A percentile compares a stretch with the other conserved stretches of the same genome.
These are phyloP conservation scores for Hirschioporus abietinus DNA, from an alignment of 768 basidiomycete genomes.

Conservation along the genomic window DNA sequence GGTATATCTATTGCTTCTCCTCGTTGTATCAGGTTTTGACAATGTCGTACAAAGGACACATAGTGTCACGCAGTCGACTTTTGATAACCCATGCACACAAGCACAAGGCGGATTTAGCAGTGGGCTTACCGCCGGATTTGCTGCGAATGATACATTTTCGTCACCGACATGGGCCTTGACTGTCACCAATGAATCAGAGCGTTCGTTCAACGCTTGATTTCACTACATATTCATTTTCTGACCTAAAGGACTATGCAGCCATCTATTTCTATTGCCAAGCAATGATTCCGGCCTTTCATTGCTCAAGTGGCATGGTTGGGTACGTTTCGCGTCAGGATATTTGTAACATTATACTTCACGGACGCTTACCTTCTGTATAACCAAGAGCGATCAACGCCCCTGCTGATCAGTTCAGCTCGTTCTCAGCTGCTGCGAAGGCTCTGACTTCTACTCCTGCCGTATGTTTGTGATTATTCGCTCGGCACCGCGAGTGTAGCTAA, in stretches of 20 bases:
- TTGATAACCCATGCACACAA: conserved; percentile 21
- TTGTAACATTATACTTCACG: background rate
- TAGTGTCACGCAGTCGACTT: conserved; percentile 21
- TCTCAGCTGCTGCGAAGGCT: conserved; percentile 3
- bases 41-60: conserved; percentile 6
- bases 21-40: background rate
- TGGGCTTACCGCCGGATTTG: conserved; percentile 11
- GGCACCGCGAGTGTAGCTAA: background rate
- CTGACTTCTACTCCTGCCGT: background rate
- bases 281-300: conserved; percentile 5
- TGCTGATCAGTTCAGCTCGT: background rate
- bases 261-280: conserved; percentile 8
- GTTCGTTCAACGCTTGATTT: background rate
- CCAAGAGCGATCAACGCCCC: background rate
- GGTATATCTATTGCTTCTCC: background rate
- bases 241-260: background rate
- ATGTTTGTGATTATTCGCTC: background rate
- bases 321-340: background rate
- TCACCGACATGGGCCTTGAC: background rate
- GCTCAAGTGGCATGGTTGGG: conserved; percentile 8
- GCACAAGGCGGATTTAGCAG: conserved; percentile 21
- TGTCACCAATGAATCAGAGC: conserved; percentile 1
- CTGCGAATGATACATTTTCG: background rate
- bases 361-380: background rate
- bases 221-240: background rate